Base-by-base conservation (phyloP, 257 asterid species). In the Pogostemon cablin region DNA sequence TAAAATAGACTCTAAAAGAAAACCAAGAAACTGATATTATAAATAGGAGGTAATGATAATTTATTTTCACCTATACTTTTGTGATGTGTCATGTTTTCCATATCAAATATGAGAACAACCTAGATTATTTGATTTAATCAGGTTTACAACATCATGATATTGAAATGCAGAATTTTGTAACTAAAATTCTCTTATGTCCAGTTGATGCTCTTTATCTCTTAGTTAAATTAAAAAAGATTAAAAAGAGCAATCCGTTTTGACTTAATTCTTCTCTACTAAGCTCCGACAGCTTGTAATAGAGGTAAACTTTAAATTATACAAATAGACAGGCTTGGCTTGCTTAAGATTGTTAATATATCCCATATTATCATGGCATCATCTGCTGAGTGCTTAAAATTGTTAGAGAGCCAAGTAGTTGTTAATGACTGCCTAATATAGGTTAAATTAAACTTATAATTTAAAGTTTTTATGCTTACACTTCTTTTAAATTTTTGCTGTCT, bases 1-100 rank as follows among this genome's bases (percentile, higher is more conserved):
- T 43, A 25, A 5, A 40, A 55, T 44, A 20, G 38, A 69, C 17
- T 46, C 8, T 25, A 73, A 32, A 62, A 52, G 34, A 49, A 67
- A 47, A 67, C 56, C 10, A 39, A 6, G 40, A 42, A 40, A 57
- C n/a, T 4, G 69, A 39, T 9, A 57, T 11, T 50, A 48, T 35
- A 59, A 4, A n/a, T 61, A 15, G 44, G 69, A 41, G 39, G 10
- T 40, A 42, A 52, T n/a, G 63, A 25, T 42, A 42, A 40, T 61
- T 62, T 53, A 20, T 52, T 50, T 49, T 39, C 49, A 20, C 52
- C 9, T 44, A 17, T 38, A 39, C 38, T 15, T 35, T 20, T 50
- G 44, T 61, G 62, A 71, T 49, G 53, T 60, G 62, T 47, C 75
- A 60, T 71, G 41, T 46, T 46, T 41, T 41, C 35, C 65, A 25